These are phyloP conservation scores for Hypocreales sp. DNA, from an alignment of 2,329 filamentous ascomycete species.

Conservation along the genomic window DNA sequence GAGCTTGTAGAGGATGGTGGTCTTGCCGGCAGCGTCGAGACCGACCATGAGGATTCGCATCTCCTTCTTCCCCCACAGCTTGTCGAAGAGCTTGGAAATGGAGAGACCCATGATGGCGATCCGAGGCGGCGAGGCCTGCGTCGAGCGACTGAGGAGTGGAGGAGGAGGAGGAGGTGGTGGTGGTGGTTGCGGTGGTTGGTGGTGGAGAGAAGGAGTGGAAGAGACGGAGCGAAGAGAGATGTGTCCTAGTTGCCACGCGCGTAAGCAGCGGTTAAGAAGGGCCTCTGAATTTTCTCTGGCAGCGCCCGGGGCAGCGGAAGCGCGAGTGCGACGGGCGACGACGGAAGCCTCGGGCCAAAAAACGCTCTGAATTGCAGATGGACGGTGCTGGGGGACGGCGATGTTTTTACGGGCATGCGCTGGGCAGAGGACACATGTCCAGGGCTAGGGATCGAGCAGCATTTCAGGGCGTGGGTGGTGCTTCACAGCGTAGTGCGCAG, in stretches of 20 bases:
- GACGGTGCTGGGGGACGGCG: too few species aligned
- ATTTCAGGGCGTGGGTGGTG: conserved; percentile 6
- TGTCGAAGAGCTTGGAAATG: conserved; percentile 92
- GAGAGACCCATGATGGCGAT: conserved; percentile 87
- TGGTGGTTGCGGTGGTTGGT: conserved; percentile 4
- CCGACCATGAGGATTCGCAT: conserved; percentile 99
- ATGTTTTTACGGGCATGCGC: conserved; percentile 4
- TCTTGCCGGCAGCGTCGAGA: conserved; percentile 99
- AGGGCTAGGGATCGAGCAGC: conserved; percentile 4
- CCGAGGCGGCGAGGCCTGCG: conserved; percentile 16
- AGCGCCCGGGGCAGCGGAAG: too few species aligned
- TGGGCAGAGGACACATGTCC: conserved; percentile 11
- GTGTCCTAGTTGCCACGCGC: conserved; percentile 15
- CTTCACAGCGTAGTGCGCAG: not conserved
- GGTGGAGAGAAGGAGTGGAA: conserved; percentile 5
- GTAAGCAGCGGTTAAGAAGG: too few species aligned
- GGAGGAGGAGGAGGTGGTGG: conserved; percentile 2
- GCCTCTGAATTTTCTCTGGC: conserved; percentile 7
- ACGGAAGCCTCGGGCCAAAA: too few species aligned
- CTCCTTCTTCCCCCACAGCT: conserved; percentile 99
- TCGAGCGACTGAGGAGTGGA: too few species aligned
- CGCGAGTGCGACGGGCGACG: too few species aligned
- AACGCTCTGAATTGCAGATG: too few species aligned
- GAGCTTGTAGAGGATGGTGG: conserved; percentile 99
- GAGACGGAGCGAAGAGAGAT: conserved; percentile 5